Conservation (phyloP, 768 basidiomycete genomes). For the Russula sp. region DNA sequence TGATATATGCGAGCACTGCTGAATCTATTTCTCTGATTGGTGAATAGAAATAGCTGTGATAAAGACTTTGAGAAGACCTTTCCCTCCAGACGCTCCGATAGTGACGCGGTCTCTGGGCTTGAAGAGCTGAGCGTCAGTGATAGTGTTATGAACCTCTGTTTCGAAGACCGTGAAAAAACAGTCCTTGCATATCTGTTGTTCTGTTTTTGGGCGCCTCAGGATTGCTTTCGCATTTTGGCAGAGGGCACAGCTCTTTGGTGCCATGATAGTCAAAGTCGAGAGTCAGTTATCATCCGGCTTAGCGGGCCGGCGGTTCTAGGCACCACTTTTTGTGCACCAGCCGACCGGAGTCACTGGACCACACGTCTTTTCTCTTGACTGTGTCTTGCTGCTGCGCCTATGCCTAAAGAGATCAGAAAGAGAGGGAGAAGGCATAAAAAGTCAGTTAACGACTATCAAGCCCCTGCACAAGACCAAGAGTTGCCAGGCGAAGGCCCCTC, state of each 20-base stretch:
- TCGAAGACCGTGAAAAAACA: slow-evolving; percentile 98
- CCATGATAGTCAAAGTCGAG: slow-evolving; percentile 31
- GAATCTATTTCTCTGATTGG: slow-evolving; percentile 56
- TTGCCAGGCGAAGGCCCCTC: slow-evolving; percentile 7
- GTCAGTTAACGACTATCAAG: slow-evolving; percentile 27
- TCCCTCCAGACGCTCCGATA: slow-evolving; percentile 97
- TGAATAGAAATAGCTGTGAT: background rate
- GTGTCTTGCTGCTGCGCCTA: too few species aligned
- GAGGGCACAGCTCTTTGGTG: slow-evolving; percentile 71
- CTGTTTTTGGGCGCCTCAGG: slow-evolving; percentile 91
- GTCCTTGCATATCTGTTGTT: slow-evolving; percentile 92
- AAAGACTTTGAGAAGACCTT: slow-evolving; percentile 41
- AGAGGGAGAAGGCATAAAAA: slow-evolving; percentile 72
- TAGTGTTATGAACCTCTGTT: slow-evolving; percentile 96
- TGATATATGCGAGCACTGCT: slow-evolving; percentile 93
- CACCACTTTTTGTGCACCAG: too few species aligned
- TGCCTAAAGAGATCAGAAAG: slow-evolving; percentile 64
- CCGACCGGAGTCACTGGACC: too few species aligned
- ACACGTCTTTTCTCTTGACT: too few species aligned
- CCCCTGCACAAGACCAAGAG: slow-evolving; percentile 22
- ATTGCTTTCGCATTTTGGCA: slow-evolving; percentile 76
- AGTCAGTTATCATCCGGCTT: background rate
- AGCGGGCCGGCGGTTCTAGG: background rate
- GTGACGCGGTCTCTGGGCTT: slow-evolving; percentile 87
- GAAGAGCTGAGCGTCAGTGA: slow-evolving; percentile 76